phyloP scores from a whole-genome alignment of 805 yeast genomes.

The Candida rishiriensis region DNA sequence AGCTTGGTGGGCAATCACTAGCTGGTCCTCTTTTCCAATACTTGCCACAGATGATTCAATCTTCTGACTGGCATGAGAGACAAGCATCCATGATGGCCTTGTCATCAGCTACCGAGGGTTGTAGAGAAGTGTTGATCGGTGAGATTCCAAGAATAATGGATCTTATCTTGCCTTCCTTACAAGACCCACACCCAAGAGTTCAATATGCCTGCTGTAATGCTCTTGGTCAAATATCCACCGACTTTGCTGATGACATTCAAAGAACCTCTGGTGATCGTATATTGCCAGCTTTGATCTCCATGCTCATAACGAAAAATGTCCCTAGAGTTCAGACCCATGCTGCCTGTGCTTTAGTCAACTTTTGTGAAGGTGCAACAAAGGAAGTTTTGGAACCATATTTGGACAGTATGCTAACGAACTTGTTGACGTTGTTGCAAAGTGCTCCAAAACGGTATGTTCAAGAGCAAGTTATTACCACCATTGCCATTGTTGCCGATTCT shows the following conservation, averaged over 20 bases:
- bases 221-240: slow-evolving; percentile 94
- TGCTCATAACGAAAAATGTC: slow-evolving; percentile 64
- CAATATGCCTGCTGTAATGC: slow-evolving; percentile 98
- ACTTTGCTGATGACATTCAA: slow-evolving; percentile 88
- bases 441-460: slow-evolving; percentile 86
- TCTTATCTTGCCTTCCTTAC: slow-evolving; percentile 77
- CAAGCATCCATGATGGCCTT: slow-evolving; percentile 97
- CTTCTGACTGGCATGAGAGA: slow-evolving; percentile 86
- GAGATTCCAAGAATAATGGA: slow-evolving; percentile 81
- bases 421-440: slow-evolving; percentile 72
- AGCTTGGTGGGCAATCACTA: slow-evolving; percentile 75
- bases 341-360: slow-evolving; percentile 96
- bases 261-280: slow-evolving; percentile 72
- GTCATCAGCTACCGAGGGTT: slow-evolving; percentile 96
- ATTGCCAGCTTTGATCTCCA: slow-evolving; percentile 83
- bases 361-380: slow-evolving; percentile 85
- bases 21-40: slow-evolving; percentile 85
- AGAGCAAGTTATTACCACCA: slow-evolving; percentile 94
- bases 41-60: slow-evolving; percentile 76
- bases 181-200: slow-evolving; percentile 88
- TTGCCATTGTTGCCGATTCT: slow-evolving; percentile 96
- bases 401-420: slow-evolving; percentile 70
- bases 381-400: slow-evolving; percentile 89
- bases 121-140: slow-evolving; percentile 77
- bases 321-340: slow-evolving; percentile 97